Conservation (phyloP, 2,329 filamentous ascomycete species). For the Sclerotinia borealis region DNA sequence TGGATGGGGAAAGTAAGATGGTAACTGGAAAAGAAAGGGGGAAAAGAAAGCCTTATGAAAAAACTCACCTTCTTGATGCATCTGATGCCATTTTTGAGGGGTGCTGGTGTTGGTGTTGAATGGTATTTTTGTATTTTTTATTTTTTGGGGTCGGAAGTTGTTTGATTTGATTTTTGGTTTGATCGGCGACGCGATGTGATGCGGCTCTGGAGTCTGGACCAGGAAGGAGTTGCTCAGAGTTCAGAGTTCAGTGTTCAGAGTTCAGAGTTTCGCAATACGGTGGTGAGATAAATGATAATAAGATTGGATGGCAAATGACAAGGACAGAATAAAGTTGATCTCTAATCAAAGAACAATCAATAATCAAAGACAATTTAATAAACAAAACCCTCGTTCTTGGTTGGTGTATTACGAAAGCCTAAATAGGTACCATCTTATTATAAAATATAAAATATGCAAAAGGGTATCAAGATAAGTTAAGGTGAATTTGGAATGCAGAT, state of each 20-base stretch:
- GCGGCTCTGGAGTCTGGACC: not conserved
- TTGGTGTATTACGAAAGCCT: slow-evolving; percentile 1
- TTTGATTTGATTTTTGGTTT: not conserved
- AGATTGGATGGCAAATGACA: not conserved
- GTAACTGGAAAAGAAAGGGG: not conserved
- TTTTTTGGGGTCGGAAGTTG: not conserved
- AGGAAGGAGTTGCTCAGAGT: not conserved
- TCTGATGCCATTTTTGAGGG: slow-evolving; percentile 24
- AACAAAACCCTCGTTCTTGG: not conserved
- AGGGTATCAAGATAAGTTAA: too few relatives aligned
- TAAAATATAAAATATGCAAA: slow-evolving; percentile 3
- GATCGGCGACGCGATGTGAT: not conserved
- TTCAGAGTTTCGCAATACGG: not conserved
- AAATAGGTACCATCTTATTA: slow-evolving; percentile 6
- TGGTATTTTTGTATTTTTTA: not conserved
- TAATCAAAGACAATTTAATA: not conserved
- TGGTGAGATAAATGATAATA: not conserved
- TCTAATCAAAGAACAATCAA: not conserved
- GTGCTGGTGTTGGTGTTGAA: not conserved
- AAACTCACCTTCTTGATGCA: slow-evolving; percentile 28
- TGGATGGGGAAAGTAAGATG: not conserved
- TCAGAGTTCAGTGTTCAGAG: too few relatives aligned
- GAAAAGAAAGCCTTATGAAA: not conserved
- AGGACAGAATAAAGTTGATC: too few relatives aligned
- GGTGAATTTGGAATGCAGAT: too few relatives aligned